Evolutionary conservation across 306 rosid species (phyloP), one percentile per base, ranked within the genome.

Genomic region (Bauhinia variegata): DNA sequence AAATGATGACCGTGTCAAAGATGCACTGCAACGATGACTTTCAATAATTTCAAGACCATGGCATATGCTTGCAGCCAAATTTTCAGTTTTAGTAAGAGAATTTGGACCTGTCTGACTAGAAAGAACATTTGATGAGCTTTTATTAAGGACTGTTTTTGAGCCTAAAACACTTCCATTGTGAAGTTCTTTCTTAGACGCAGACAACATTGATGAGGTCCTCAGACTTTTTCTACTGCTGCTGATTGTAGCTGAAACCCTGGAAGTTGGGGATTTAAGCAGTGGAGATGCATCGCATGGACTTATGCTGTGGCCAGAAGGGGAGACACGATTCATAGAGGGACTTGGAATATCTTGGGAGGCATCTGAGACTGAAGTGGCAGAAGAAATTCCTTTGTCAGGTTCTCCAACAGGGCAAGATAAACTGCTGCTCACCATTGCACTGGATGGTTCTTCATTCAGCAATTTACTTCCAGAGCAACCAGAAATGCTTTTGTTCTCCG

Each of bases 21-120:
- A 87, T 63, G 92, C 78, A 75, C 88, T 91, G 15, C 79, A 85
- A 7, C 72, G 84, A 43, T 86, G 87, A 74, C 73, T 65, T 62
- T 85, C 89, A 67, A 91, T 80, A 68, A 91, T 74, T 78, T 90
- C 89, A 69, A 95, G 99, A 65, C 97, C 99, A 64, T 88, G 91
- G 14, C 77, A 89, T 66, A 95, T 95, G 79, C 99, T 95, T 75
- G 91, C 95, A 48, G 92, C 99, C 79, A 95, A 85, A 50, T 87
- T 75, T 67, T 85, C 92, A 60, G 92, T 77, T 75, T 84, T 85
- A 46, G 72, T 71, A 37, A 65, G 78, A 80, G 75, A 59, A 34
- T 75, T 80, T 44, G 80, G 80, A 53, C 79, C 72, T 37, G 67
- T 73, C 65, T 78, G 88, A 63, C 85, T 58, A 67, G 88, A 79